A percentile compares a stretch with the other conserved stretches of the same genome.
These are phyloP conservation scores for Eucalyptus pauciflora DNA, from an alignment of 345 rosid genomes.

Conservation along the genomic window DNA sequence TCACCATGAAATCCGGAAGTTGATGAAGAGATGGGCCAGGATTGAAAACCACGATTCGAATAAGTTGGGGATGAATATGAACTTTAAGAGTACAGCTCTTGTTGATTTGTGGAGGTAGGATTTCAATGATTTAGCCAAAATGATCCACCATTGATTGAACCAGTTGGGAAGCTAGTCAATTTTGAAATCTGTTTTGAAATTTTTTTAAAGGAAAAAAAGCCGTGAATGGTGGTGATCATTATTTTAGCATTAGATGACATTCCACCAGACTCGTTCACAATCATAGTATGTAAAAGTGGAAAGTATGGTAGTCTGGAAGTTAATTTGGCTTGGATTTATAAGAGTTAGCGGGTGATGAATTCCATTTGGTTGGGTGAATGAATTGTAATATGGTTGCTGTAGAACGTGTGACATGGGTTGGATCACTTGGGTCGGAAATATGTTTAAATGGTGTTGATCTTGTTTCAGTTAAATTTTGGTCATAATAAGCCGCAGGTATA, in stretches of 20 bases:
- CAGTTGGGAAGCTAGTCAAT: neutral
- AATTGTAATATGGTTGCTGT: neutral
- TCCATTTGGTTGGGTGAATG: neutral
- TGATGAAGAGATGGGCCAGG: neutral
- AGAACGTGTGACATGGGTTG: neutral
- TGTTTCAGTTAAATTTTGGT: neutral
- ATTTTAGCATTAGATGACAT: neutral
- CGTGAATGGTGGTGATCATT: neutral
- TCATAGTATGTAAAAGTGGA: neutral
- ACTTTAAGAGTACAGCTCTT: neutral
- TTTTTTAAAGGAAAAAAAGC: neutral
- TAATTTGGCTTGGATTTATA: neutral
- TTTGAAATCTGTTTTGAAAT: neutral
- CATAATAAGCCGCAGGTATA: neutral
- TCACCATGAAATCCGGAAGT: neutral
- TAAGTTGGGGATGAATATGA: neutral
- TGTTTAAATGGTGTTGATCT: neutral
- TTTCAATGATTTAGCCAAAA: neutral
- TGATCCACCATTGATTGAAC: neutral
- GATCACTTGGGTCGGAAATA: neutral
- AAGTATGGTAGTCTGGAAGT: neutral
- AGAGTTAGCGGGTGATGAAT: neutral
- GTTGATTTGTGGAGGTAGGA: neutral
- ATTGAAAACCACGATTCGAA: neutral
- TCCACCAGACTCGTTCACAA: neutral